phyloP scores from a whole-genome alignment of 1,284 basidiomycete species.

The Papiliotrema nemorosa region DNA sequence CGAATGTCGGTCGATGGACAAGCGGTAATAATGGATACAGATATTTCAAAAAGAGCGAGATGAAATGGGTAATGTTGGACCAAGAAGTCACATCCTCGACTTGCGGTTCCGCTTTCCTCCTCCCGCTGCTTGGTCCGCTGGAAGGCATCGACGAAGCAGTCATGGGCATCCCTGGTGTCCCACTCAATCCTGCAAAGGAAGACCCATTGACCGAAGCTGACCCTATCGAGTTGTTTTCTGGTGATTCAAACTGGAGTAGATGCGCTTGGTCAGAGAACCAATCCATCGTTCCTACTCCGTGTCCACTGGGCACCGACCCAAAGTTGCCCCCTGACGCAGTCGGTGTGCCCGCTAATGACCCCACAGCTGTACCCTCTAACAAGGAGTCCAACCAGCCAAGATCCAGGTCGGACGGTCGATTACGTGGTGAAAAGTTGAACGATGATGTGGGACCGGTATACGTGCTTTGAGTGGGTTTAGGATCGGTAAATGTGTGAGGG shows the following conservation, averaged over 20 bases:
- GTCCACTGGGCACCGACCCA: conserved; percentile 4
- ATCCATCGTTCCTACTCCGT: conserved; percentile 9
- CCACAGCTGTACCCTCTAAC: conserved; percentile 10
- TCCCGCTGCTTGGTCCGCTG: background rate
- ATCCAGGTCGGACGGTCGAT: background rate
- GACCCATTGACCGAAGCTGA: conserved; percentile 5
- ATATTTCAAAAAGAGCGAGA: conserved; percentile 46
- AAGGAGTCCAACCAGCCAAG: conserved; percentile 25
- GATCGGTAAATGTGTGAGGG: too few species aligned
- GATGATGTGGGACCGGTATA: conserved; percentile 13
- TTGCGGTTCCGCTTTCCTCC: conserved; percentile 24
- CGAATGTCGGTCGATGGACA: conserved; percentile 48
- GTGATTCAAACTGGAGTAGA: conserved; percentile 34
- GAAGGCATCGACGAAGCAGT: too few species aligned
- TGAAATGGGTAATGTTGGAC: conserved; percentile 46
- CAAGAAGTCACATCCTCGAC: conserved; percentile 46
- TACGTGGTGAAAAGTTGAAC: conserved; percentile 16
- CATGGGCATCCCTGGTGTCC: too few species aligned
- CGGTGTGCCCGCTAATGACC: too few species aligned
- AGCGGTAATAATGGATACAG: conserved; percentile 46
- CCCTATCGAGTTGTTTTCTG: too few species aligned
- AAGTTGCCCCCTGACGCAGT: background rate
- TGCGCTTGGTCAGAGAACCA: conserved; percentile 39
- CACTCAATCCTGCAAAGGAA: background rate
- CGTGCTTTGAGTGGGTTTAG: background rate